A percentile compares a stretch with the other conserved stretches of the same genome.
These are phyloP conservation scores for Chaetomium sp. DNA, from an alignment of 2,329 filamentous ascomycete genomes.

Conservation along the genomic window DNA sequence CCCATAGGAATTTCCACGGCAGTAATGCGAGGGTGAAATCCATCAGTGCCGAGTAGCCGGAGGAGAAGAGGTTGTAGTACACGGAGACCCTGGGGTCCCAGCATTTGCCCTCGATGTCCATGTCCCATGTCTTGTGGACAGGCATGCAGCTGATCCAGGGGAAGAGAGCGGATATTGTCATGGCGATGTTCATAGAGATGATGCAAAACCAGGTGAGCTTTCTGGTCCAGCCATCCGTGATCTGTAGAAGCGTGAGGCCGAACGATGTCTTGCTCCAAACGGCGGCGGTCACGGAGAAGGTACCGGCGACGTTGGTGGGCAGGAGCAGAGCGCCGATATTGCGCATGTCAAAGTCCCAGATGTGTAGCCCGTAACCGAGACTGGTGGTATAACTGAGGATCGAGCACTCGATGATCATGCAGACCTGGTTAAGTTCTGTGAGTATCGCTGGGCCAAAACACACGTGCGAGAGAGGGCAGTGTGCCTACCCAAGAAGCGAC, in stretches of 20 bases:
- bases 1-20: constrained; percentile 39
- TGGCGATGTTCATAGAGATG: constrained; percentile 37
- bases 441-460: neutral
- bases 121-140: constrained; percentile 33
- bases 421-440: constrained; percentile 22
- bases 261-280: constrained; percentile 45
- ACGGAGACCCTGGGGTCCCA: constrained; percentile 33
- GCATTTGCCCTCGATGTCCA: constrained; percentile 30
- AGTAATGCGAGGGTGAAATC: constrained; percentile 38
- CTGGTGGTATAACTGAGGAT: constrained; percentile 26
- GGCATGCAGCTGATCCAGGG: constrained; percentile 36
- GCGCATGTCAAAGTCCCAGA: constrained; percentile 34
- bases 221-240: constrained; percentile 37
- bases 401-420: constrained; percentile 23
- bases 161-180: constrained; percentile 35
- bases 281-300: constrained; percentile 39
- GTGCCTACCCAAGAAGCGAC: constrained; percentile 32
- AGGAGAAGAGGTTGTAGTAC: constrained; percentile 32
- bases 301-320: constrained; percentile 28
- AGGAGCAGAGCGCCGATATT: constrained; percentile 23
- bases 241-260: constrained; percentile 42
- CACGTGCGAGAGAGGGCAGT: neutral
- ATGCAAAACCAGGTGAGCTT: constrained; percentile 40
- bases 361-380: constrained; percentile 34
- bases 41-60: constrained; percentile 35